These are phyloP conservation scores for Nemania sp. DNA, from an alignment of 2,329 filamentous ascomycete species.

Conservation along the genomic window DNA sequence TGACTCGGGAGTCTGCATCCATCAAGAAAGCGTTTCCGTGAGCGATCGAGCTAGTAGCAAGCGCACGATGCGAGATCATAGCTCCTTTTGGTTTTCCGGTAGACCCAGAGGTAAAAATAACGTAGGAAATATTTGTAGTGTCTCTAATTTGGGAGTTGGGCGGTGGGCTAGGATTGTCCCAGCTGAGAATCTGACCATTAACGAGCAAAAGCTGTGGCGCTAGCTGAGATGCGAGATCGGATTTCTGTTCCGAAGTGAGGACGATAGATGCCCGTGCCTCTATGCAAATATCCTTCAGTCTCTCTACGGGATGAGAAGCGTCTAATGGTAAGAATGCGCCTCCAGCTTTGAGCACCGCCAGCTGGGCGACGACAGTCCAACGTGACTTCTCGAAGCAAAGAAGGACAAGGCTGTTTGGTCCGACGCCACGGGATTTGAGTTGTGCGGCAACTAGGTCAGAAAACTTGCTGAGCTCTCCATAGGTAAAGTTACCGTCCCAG, in stretches of 20 bases:
- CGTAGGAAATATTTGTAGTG: constrained; percentile 40
- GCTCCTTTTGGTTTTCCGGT: constrained; percentile 64
- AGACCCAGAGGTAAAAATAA: constrained; percentile 63
- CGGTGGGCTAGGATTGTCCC: background rate
- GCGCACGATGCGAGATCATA: constrained; percentile 44
- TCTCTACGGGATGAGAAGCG: constrained; percentile 41
- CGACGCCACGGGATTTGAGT: constrained; percentile 20
- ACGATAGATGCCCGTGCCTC: constrained; percentile 28
- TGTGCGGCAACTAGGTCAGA: constrained; percentile 13
- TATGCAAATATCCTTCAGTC: constrained; percentile 35
- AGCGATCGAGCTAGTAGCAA: constrained; percentile 13
- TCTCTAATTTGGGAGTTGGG: background rate
- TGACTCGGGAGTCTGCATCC: constrained; percentile 29
- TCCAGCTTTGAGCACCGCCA: constrained; percentile 47
- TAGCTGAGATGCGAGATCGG: background rate
- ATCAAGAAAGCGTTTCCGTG: constrained; percentile 23
- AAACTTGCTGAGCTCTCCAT: constrained; percentile 11
- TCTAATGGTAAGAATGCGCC: constrained; percentile 47
- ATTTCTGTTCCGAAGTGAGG: constrained; percentile 18
- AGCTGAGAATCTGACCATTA: background rate
- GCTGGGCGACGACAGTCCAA: constrained; percentile 38
- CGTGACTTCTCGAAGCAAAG: constrained; percentile 44
- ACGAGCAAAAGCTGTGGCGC: constrained; percentile 5
- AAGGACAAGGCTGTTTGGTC: constrained; percentile 34
- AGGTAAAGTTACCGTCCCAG: constrained; percentile 33